Evolutionary conservation across 305 asterid species (phyloP), one percentile per base, ranked within the genome.

Genomic region (Solanum hybrid): DNA sequence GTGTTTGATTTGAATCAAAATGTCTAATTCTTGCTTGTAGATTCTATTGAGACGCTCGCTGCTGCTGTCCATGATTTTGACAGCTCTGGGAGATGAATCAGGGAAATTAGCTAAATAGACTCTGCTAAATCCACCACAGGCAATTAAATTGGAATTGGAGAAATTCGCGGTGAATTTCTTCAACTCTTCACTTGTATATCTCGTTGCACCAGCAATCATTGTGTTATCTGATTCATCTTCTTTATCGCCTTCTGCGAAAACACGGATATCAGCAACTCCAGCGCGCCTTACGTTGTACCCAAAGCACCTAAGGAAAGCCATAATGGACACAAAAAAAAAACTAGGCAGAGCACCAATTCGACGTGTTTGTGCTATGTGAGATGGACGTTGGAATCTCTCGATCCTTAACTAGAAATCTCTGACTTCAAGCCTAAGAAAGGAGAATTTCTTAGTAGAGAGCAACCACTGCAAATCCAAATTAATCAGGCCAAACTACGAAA

Each of bases 81-180:
- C 88, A 1, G 95, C 95, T 17, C 45, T 79, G 2, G 7, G 90
- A 0, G 91, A 32, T 32, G 89, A 91, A 88, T 91, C 87, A 14
- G 92, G 90, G 38, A 89, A 91, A 20, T 85, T 89, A 38, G 92
- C 94, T 5, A 93, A 90, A 89, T 91, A 93, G 1, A 93, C 95
- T 22, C 89, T 92, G 89, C 95, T 93, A 73, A 91, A 93, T 29
- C 95, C 95, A 7, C 94, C 95, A 27, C 79, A 88, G 17, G 92
- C 95, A 15, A 93, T 87, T 20, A 92, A 91, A 27, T 89, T 38
- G 22, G 91, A 87, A 13, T 78, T 31, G 9, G 94, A 91, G 91
- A 92, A 93, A 82, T 88, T 89, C 37, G 41, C 68, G 13, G 94
- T 90, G 77, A 68, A 36, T 20, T 24, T 90, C 77, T 89, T 85